Base-by-base conservation (phyloP, 768 basidiomycete genomes). In the Boletus edulis region DNA sequence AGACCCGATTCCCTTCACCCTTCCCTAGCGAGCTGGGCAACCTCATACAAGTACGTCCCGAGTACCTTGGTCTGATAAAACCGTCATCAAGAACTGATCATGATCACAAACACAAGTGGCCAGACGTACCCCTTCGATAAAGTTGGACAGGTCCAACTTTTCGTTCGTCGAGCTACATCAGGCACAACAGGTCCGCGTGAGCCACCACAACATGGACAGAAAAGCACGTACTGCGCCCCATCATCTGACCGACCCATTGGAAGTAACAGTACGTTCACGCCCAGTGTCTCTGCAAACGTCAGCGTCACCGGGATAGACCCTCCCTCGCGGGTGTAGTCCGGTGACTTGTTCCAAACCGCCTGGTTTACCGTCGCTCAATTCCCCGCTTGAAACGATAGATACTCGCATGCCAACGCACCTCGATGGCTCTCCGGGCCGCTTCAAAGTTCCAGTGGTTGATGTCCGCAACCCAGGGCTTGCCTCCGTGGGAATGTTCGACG, bases 161-260 rank as follows among this genome's bases (percentile, higher is more conserved):
- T 98, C 96, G 70, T 96, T 95, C 12, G 90, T 94, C 49, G 90
- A 92, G 72, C 91, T 91, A 58, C 3, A 52, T 52, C 34, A 38
- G 13, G 13, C 14, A 6, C 39, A 4, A 35, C 34, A 39, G 47
- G 37, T 22, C n/a, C 10, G 17, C 7, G 22, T 52, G 39, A 54
- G 42, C 38, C 24, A 34, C 15, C 5, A 47, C 24, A 13, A 34
- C 27, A 12, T 43, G 37, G 27, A 31, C 40, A 22, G 8, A 32
- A 31, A 37, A 29, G 1, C 11, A 83, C 89, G 59, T 66, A 92
- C 87, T 94, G 92, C 40, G 93, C 91, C 62, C 95, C 96, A 60
- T 98, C 96, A 65, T 98, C 94, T 3, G 91, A 91, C 47, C 95
- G 79, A 3, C 94, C 94, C 87, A 96, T 95, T 1, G 94, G 96